Evolutionary conservation across 257 asterid genomes (phyloP), one percentile per base, ranked within the genome.

Genomic region (Catharanthus roseus): DNA sequence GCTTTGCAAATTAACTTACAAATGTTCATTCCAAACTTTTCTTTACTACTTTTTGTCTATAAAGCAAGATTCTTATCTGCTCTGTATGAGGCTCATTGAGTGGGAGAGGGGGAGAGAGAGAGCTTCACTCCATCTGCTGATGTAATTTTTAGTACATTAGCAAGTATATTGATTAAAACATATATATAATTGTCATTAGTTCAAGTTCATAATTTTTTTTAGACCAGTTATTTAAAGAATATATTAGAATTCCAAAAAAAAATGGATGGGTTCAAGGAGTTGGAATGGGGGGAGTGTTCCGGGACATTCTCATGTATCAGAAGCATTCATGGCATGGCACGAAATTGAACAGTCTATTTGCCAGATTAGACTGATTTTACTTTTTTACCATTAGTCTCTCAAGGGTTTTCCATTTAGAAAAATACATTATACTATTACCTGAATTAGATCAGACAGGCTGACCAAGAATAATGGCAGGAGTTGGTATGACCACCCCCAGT

Each of bases 401-500:
- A 16, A 47, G 4, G 7, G 24, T 8, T 24, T 39, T n/a, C 45
- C 19, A 6, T 11, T 7, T 28, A 50, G n/a, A 6, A 23, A 31
- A 11, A 6, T 38, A n/a, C n/a, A n/a, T 6, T n/a, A 10, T 4
- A 10, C 47, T 24, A 18, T 70, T 41, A 4, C 60, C 56, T 55
- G n/a, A 70, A 70, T 57, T 36, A 23, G 74, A 50, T 56, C 67
- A 70, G 74, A 70, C 67, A 70, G 39, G 34, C 23, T 39, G 45
- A 41, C n/a, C 31, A 49, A 41, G 67, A 70, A 70, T 41, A 70
- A 56, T 56, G 67, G 57, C 74, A 55, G 74, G 57, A 70, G 67
- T 19, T 4, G 56, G 55, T 70, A 62, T 69, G 73, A 51, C 47
- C 23, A 23, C 33, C 2, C 39, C 8, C 39, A 15, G 23, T 55